Percentiles rank a stretch among this genome's conserved stretches.
Conservation (phyloP, 2,329 filamentous ascomycete species). For the Zalaria obscura region DNA sequence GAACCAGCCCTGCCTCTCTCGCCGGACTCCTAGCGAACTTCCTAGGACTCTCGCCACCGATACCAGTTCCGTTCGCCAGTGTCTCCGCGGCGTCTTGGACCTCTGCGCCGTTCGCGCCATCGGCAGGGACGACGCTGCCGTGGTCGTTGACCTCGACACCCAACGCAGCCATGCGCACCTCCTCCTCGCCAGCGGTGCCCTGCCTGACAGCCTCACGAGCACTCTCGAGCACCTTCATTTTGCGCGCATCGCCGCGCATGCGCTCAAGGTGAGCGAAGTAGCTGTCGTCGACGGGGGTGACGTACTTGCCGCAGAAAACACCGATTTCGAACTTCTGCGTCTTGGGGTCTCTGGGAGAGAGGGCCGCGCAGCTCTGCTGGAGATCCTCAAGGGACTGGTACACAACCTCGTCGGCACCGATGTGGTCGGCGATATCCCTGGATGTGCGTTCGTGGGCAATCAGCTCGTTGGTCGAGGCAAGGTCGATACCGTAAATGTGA, state of each 20-base stretch:
- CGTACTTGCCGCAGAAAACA: conserved; percentile 80
- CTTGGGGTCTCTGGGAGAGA: conserved; percentile 44
- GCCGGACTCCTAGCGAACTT: conserved; percentile 13
- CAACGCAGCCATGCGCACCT: conserved; percentile 48
- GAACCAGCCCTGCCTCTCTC: conserved; percentile 14
- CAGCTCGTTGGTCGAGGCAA: conserved; percentile 56
- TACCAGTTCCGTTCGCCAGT: conserved; percentile 7
- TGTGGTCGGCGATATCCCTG: conserved; percentile 48
- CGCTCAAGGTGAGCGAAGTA: conserved; percentile 74
- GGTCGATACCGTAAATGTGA: conserved; percentile 74
- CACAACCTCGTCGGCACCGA: conserved; percentile 63
- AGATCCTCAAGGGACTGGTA: conserved; percentile 67
- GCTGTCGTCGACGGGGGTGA: conserved; percentile 61
- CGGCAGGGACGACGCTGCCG: conserved; percentile 42
- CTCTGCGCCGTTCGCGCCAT: conserved; percentile 11
- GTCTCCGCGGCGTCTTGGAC: conserved; percentile 1
- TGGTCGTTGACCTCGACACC: conserved; percentile 42
- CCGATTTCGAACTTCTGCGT: conserved; percentile 69
- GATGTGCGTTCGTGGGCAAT: conserved; percentile 54
- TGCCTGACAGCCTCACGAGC: conserved; percentile 51
- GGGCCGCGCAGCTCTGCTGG: conserved; percentile 62
- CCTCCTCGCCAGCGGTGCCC: conserved; percentile 44
- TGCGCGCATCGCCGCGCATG: conserved; percentile 55
- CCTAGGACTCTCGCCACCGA: conserved; percentile 7
- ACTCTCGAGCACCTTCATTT: conserved; percentile 50